These are phyloP conservation scores for Phyllosticta paracitricarpa DNA, from an alignment of 2,329 filamentous ascomycete genomes.

Conservation along the genomic window DNA sequence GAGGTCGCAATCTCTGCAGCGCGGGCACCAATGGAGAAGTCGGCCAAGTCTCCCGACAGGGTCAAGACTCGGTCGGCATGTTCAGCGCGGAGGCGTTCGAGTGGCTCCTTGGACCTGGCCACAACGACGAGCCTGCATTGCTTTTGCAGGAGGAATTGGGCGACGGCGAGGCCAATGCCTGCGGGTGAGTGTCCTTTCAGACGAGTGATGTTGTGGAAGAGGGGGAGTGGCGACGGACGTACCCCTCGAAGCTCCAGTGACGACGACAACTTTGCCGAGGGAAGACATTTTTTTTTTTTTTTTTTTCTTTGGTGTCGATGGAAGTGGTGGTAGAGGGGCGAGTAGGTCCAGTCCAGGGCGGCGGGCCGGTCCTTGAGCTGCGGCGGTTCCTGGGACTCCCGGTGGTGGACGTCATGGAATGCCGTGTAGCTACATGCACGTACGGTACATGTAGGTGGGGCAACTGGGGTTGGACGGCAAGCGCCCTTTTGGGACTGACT, in stretches of 20 bases:
- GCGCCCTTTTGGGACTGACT: conserved; percentile 7
- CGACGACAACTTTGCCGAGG: conserved; percentile 46
- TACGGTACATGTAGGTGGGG: too few relatives aligned
- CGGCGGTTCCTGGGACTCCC: not conserved
- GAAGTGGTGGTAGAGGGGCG: conserved; percentile 39
- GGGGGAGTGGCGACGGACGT: conserved; percentile 12
- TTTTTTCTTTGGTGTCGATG: conserved; percentile 22
- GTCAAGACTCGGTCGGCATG: conserved; percentile 47
- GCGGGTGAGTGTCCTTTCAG: conserved; percentile 4
- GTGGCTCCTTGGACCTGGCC: conserved; percentile 45
- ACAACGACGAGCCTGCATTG: conserved; percentile 48
- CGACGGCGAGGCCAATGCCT: conserved; percentile 53
- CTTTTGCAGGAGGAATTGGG: conserved; percentile 47
- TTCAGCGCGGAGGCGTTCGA: conserved; percentile 37
- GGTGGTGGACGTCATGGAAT: conserved; percentile 7
- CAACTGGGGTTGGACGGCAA: conserved; percentile 5
- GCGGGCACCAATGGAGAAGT: conserved; percentile 45
- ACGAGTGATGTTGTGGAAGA: not conserved
- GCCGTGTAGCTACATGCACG: not conserved
- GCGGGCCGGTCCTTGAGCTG: conserved; percentile 19
- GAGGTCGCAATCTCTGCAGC: conserved; percentile 56
- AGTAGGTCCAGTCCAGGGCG: conserved; percentile 43
- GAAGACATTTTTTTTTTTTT: too few relatives aligned
- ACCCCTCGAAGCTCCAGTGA: conserved; percentile 56
- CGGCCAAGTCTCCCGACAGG: conserved; percentile 47